Base-by-base conservation (phyloP, 192 early-diverging fungal species). In the Backusella tarrabulga region DNA sequence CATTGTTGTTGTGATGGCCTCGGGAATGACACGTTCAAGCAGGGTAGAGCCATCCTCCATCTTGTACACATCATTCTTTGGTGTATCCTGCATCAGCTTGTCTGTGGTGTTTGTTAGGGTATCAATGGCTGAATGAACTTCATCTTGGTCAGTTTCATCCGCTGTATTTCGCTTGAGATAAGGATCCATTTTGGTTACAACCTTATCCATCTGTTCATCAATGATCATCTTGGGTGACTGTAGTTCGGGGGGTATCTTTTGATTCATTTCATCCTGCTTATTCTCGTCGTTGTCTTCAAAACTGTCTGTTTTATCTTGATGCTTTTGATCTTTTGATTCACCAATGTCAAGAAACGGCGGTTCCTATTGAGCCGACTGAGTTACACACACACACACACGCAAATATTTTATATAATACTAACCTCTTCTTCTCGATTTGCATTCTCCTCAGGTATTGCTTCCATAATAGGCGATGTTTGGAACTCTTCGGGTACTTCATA, bases 401-500 rank as follows among this genome's bases (percentile, higher is more conserved):
- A 15, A 6, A 0, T 14, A 66, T 34, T 44, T 17, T 46, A 23
- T 17, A 15, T 32, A 29, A 23, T 21, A 44, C 52, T 40, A 32
- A 78, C 75, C 63, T 78, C 81, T 26, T 74, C 69, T 44, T 42
- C 67, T 50, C 29, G 42, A 38, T 23, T 4, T 3, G 54, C 69
- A 71, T 29, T 42, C 23, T 6, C 11, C 29, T 26, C 73, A 15
- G 72, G 52, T 26, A 74, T 50, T 5, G 92, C 90, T n/a, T 86
- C 89, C 11, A 88, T 86, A 40, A 98, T 92, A 0, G 98, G 98
- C 7, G 96, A 97, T 3, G 98, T 99, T 72, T 93, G 95, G 76
- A 95, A 95, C 78, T 97, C 96, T 68, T 91, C 90, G n/a, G 96
- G 96, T 17, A 97, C 96, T 34, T 93, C 90, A 75, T 93, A 88